These are phyloP conservation scores for Monosporascus sp. DNA, from an alignment of 2,329 filamentous ascomycete genomes.

Conservation along the genomic window DNA sequence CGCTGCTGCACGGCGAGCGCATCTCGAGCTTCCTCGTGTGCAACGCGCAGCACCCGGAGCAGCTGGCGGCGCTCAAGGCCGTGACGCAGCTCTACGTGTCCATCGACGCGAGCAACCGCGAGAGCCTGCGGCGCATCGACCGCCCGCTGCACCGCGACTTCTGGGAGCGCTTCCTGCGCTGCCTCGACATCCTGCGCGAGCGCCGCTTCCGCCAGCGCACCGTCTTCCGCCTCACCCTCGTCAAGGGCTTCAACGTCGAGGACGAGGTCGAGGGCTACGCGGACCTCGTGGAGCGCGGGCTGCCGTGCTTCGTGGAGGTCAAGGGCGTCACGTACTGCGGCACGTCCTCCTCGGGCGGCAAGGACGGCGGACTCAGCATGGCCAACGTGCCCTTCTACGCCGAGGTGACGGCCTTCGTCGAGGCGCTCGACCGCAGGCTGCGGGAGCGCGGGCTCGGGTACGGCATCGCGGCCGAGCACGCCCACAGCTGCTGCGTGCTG, in stretches of 20 bases:
- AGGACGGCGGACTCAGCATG: constrained; percentile 90
- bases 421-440: constrained; percentile 66
- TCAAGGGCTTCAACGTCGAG: constrained; percentile 97
- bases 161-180: constrained; percentile 92
- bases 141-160: constrained; percentile 91
- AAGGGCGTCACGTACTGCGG: constrained; percentile 98
- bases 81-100: constrained; percentile 96
- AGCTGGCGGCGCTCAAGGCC: constrained; percentile 73
- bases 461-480: constrained; percentile 90
- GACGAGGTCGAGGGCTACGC: constrained; percentile 90
- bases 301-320: constrained; percentile 90
- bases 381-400: constrained; percentile 94
- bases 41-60: constrained; percentile 93
- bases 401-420: constrained; percentile 80
- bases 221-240: constrained; percentile 89
- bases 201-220: constrained; percentile 83
- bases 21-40: constrained; percentile 96
- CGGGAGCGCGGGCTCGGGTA: constrained; percentile 68
- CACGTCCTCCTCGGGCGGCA: constrained; percentile 71
- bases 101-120: constrained; percentile 89
- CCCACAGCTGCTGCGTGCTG: constrained; percentile 88
- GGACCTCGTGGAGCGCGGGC: constrained; percentile 74
- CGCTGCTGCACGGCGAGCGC: constrained; percentile 74
- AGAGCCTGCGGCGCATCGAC: constrained; percentile 83
- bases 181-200: constrained; percentile 81